These are phyloP conservation scores for Stentor roeselii DNA, from an alignment of 73 alveolate species.

Conservation along the genomic window DNA sequence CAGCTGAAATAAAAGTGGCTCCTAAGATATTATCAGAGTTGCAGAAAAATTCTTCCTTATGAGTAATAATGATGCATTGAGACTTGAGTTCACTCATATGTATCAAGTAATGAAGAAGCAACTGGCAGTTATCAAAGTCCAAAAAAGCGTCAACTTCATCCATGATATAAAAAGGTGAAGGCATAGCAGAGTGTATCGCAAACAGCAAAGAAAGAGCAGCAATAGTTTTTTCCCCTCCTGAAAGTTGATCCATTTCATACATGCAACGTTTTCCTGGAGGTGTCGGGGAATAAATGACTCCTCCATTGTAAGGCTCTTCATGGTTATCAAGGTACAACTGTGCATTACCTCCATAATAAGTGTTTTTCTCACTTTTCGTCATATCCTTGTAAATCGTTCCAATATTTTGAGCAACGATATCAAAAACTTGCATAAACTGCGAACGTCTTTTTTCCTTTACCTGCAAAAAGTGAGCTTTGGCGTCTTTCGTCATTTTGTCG, in stretches of 20 bases:
- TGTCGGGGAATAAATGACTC: conserved; percentile 73
- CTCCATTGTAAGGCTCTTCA: conserved; percentile 84
- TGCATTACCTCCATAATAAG: conserved; percentile 78
- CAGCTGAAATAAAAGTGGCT: conserved; percentile 26
- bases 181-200: conserved; percentile 65
- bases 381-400: conserved; percentile 57
- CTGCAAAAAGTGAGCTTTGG: conserved; percentile 52
- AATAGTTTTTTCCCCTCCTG: conserved; percentile 96
- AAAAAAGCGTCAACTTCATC: conserved; percentile 95
- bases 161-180: conserved; percentile 76
- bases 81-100: conserved; percentile 28
- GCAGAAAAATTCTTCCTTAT: conserved; percentile 40
- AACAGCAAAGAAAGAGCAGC: conserved; percentile 82
- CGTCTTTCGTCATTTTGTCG: conserved; percentile 51
- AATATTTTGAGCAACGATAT: conserved; percentile 58
- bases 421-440: conserved; percentile 66
- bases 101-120: conserved; percentile 36
- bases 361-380: conserved; percentile 65
- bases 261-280: conserved; percentile 91
- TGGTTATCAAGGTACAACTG: conserved; percentile 70
- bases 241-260: conserved; percentile 73
- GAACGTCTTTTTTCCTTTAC: conserved; percentile 64
- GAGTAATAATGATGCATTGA: conserved; percentile 42
- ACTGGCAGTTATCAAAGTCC: conserved; percentile 71
- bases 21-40: conserved; percentile 46